phyloP scores from a whole-genome alignment of 2,329 filamentous ascomycete genomes.

The Botrytis elliptica region DNA sequence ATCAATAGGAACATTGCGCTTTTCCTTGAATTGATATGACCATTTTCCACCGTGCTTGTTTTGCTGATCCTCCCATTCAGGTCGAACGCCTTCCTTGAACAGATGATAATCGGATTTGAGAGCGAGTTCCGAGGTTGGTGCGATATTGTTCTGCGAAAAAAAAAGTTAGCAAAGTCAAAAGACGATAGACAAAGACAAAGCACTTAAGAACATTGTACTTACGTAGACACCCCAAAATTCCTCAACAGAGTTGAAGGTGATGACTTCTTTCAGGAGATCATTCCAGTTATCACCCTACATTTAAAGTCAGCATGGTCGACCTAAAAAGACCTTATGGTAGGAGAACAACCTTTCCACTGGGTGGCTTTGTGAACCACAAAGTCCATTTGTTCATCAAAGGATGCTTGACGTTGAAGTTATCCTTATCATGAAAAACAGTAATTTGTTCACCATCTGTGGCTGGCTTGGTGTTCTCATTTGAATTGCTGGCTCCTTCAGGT shows the following conservation, averaged over 20 bases:
- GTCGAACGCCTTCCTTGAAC: constrained; percentile 95
- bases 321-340: background rate
- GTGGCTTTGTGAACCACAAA: constrained; percentile 98
- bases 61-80: constrained; percentile 97
- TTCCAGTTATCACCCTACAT: constrained; percentile 94
- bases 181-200: background rate
- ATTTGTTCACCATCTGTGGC: constrained; percentile 60
- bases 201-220: constrained; percentile 44
- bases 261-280: constrained; percentile 95
- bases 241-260: constrained; percentile 97
- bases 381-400: constrained; percentile 97
- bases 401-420: constrained; percentile 99
- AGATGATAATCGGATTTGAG: constrained; percentile 99
- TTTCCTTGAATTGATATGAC: constrained; percentile 98
- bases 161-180: constrained; percentile 22
- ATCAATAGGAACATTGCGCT: constrained; percentile 87
- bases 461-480: constrained; percentile 46
- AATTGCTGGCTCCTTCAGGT: constrained; percentile 58
- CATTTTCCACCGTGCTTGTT: constrained; percentile 99
- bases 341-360: constrained; percentile 79
- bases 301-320: constrained; percentile 26
- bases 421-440: constrained; percentile 96
- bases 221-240: constrained; percentile 99
- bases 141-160: constrained; percentile 85
- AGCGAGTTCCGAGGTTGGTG: constrained; percentile 89